A percentile compares a stretch with the other conserved stretches of the same genome.
These are phyloP conservation scores for Plasmodium malariae DNA, from an alignment of 169 alveolate genomes.

Conservation along the genomic window DNA sequence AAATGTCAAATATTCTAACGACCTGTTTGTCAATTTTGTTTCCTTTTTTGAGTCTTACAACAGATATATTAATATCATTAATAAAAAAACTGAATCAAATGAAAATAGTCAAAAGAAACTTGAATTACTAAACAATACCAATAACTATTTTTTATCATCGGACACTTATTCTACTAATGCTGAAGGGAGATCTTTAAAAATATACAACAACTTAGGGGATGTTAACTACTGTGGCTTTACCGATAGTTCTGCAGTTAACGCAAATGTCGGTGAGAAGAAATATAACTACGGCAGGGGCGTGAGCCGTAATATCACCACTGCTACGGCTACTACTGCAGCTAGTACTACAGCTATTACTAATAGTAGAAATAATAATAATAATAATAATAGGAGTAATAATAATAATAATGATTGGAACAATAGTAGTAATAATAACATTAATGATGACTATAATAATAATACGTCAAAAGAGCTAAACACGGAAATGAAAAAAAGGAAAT, in stretches of 20 bases:
- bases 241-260: no score
- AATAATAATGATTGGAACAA: background rate
- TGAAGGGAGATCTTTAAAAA: background rate
- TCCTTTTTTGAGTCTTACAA: slow-evolving; percentile 73
- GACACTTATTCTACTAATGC: slow-evolving; percentile 4
- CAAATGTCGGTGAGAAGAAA: no score
- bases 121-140: background rate
- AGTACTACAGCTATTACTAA: no score
- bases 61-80: slow-evolving; percentile 34
- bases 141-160: background rate
- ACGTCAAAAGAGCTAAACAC: background rate
- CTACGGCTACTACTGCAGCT: no score
- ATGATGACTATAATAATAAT: background rate
- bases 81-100: slow-evolving; percentile 12
- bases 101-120: slow-evolving; percentile 3
- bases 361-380: no score
- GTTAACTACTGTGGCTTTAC: background rate
- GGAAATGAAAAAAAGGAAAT: slow-evolving; percentile 52
- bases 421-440: background rate
- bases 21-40: slow-evolving; percentile 52
- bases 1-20: slow-evolving; percentile 39
- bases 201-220: background rate
- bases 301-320: no score
- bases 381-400: no score
- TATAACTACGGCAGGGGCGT: no score